Percentiles rank a stretch among this genome's conserved stretches.
Conservation (phyloP, 2,329 filamentous ascomycete species). For the Epichloe elymi region DNA sequence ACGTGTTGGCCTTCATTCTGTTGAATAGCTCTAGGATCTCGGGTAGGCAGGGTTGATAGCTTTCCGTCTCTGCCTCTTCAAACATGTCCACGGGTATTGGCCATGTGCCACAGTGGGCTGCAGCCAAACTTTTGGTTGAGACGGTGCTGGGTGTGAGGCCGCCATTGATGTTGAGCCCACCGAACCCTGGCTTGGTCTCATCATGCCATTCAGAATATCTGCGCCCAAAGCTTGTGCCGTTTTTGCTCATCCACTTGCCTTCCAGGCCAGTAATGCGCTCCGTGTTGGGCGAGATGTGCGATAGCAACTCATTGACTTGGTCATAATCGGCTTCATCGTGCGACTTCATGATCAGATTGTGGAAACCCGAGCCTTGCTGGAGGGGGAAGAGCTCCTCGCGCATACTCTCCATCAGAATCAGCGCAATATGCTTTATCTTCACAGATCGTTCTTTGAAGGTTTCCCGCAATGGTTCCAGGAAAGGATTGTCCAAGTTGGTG, state of each 20-base stretch:
- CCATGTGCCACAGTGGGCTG: slow-evolving; percentile 26
- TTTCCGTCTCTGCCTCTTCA: slow-evolving; percentile 29
- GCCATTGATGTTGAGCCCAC: slow-evolving; percentile 26
- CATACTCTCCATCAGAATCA: slow-evolving; percentile 30
- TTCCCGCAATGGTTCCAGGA: slow-evolving; percentile 15
- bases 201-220: slow-evolving; percentile 8
- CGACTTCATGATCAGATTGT: slow-evolving; percentile 20
- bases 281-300: slow-evolving; percentile 12
- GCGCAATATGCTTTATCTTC: slow-evolving; percentile 26
- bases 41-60: slow-evolving; percentile 32
- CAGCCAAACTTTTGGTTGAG: slow-evolving; percentile 28
- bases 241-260: slow-evolving; percentile 8
- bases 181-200: slow-evolving; percentile 14
- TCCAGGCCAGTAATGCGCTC: slow-evolving; percentile 12
- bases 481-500: slow-evolving; percentile 22
- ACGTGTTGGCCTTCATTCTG: slow-evolving; percentile 7
- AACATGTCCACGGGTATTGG: slow-evolving; percentile 26
- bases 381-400: slow-evolving; percentile 32
- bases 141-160: slow-evolving; percentile 28
- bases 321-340: slow-evolving; percentile 17
- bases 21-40: slow-evolving; percentile 21
- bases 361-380: slow-evolving; percentile 23
- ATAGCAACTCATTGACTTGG: slow-evolving; percentile 10
- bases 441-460: slow-evolving; percentile 18
- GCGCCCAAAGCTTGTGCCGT: slow-evolving; percentile 5